Percentiles rank a stretch among this genome's conserved stretches.
These are phyloP conservation scores for Pythium volutum DNA, from an alignment of 352 stramenopile genomes.

Conservation along the genomic window DNA sequence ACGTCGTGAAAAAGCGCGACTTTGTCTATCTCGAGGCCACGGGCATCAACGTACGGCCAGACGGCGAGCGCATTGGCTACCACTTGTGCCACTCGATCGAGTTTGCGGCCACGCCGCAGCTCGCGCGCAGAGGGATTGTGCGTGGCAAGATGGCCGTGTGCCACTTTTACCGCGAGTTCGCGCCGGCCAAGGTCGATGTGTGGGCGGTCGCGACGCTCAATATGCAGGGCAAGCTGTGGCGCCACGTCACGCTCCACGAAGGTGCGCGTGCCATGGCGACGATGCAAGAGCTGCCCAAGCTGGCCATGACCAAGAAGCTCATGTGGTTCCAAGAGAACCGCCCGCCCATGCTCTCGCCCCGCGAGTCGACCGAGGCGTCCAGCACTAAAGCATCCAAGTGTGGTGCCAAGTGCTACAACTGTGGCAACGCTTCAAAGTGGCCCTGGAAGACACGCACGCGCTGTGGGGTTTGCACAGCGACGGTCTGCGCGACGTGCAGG, in stretches of 20 bases:
- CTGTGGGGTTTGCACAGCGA: constrained; percentile 6
- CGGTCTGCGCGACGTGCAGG: constrained; percentile 17
- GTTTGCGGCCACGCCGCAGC: constrained; percentile 22
- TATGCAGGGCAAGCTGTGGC: constrained; percentile 24
- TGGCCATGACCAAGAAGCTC: constrained; percentile 25
- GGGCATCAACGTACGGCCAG: constrained; percentile 11
- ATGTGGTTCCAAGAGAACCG: constrained; percentile 22
- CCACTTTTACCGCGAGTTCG: constrained; percentile 19
- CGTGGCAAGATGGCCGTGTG: constrained; percentile 26
- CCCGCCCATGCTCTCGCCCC: constrained; percentile 7
- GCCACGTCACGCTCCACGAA: constrained; percentile 12
- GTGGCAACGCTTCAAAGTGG: background rate
- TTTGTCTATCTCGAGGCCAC: constrained; percentile 28
- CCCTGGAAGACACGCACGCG: constrained; percentile 13
- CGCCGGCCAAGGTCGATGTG: constrained; percentile 22
- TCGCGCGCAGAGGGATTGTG: constrained; percentile 18
- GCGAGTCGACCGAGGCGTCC: background rate
- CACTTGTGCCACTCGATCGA: constrained; percentile 28
- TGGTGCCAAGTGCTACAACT: constrained; percentile 18
- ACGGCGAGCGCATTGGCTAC: constrained; percentile 25
- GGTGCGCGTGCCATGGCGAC: constrained; percentile 2
- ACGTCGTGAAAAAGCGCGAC: constrained; percentile 19
- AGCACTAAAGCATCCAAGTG: background rate
- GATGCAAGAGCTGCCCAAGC: constrained; percentile 13
- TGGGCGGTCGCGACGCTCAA: constrained; percentile 18